Evolutionary conservation across 2,329 filamentous ascomycete genomes (phyloP).

Genomic region (Gaeumannomyces sp.): DNA sequence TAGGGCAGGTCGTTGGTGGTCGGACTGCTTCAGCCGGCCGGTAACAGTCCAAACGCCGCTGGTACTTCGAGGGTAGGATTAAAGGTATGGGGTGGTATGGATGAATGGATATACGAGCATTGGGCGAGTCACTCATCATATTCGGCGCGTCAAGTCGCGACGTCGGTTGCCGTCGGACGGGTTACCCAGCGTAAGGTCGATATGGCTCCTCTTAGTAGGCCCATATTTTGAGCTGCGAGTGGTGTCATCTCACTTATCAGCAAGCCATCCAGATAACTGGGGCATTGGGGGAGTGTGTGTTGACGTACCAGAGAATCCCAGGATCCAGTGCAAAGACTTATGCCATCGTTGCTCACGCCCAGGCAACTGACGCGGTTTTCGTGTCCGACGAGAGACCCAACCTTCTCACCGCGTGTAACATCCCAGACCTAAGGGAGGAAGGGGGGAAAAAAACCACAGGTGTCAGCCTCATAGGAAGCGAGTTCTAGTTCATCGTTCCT

Average conservation of each 20-base stretch:
- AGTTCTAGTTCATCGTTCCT: not conserved
- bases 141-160: not conserved
- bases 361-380: conserved; percentile 98
- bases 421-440: conserved; percentile 77
- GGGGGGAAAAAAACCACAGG: conserved; percentile 1
- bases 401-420: conserved; percentile 90
- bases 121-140: not conserved
- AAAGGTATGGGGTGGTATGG: not conserved
- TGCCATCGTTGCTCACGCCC: conserved; percentile 97
- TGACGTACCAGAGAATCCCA: conserved; percentile 92
- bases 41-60: not conserved
- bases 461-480: not conserved
- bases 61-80: not conserved
- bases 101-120: not conserved
- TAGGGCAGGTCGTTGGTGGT: not conserved
- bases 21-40: not conserved
- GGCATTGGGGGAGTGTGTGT: not conserved
- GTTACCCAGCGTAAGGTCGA: conserved; percentile 22
- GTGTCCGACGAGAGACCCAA: conserved; percentile 92
- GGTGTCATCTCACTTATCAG: not conserved
- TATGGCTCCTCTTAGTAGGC: conserved; percentile 55
- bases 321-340: conserved; percentile 97
- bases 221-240: conserved; percentile 78
- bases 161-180: conserved; percentile 10
- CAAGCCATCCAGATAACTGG: not conserved